Base-by-base conservation (phyloP, 306 rosid genomes). In the Vigna reflexopilosa region DNA sequence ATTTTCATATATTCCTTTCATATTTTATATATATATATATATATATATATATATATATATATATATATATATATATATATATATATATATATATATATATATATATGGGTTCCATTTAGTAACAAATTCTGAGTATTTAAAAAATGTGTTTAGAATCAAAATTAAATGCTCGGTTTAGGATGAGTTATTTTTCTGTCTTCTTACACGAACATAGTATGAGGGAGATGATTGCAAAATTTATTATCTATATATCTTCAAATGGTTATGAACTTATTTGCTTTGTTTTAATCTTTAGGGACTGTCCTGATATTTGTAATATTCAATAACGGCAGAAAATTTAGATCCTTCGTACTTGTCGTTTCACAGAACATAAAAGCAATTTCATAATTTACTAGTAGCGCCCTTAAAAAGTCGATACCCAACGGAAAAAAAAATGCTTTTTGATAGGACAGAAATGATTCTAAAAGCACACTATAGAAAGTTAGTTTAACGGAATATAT, bases 381-480 rank as follows among this genome's bases (percentile, higher is more conserved):
- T 65, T 66, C 56, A 76, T 49, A 50, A 68, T 62, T 65, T 26
- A 51, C 34, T 28, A 6, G 6, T 36, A 40, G 38, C 74, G 28
- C 79, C 65, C 28, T 42, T 30, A 51, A 72, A 69, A 69, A n/a
- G 78, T 19, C 7, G 66, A 52, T 65, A 80, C 49, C 13, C 36
- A 58, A 36, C 26, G 42, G 8, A 9, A 28, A 59, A 28, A 55
- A 58, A 44, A 49, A 24, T 28, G 73, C 12, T 8, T 52, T 34
- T 72, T 70, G 69, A 82, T 19, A 44, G 69, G 78, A 82, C 78
- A 70, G 26, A 71, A 52, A 76, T 24, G 81, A 62, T 80, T 72
- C 73, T 17, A 61, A 70, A 70, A 63, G 67, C 77, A 64, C 66
- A 30, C 79, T n/a, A 69, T 54, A 57, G 76, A 69, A 36, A 57